Base-by-base conservation (phyloP, 2,329 filamentous ascomycete species). In the Mycogone perniciosa region DNA sequence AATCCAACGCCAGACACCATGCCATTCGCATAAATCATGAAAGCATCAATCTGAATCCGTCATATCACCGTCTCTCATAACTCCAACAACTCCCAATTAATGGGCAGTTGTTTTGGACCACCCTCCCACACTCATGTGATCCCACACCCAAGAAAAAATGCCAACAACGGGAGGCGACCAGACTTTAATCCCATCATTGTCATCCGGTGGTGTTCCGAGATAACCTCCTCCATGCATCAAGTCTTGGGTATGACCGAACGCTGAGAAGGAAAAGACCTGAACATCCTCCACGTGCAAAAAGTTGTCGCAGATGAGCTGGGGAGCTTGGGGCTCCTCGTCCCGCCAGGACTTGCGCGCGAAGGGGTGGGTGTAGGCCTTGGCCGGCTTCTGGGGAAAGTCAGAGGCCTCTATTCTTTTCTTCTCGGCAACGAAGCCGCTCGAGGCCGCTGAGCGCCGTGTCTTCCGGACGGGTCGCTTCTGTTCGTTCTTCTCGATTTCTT, bases 201-300 rank as follows among this genome's bases (percentile, higher is more conserved):
- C 51, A 11, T 53, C 51, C n/a, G 34, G 31, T 10, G 33, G 7
- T 35, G 43, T n/a, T 34, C 26, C 43, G 31, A 37, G 43, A 41
- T 44, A 13, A 7, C 31, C 44, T 30, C 46, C 46, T 29, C 44
- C 20, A 20, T 20, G 41, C 37, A 49, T 34, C 42, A 39, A 49
- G 31, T 53, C 46, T 7, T 53, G 51, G 20, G 51, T 48, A 4
- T 20, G 20, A 20, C 20, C 20, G 20, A 44, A 35, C 3, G 46
- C 33, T 11, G 51, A 49, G 33, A 53, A 53, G 3, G 51, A 49
- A 41, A 53, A 53, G 35, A 49, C 37, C 30, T 53, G 40, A 29
- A 53, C 34, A 37, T 53, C 51, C 31, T 53, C 51, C 37, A 53
- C 51, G n/a, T 53, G 51, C 42, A 53, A 29, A 31, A 53, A 53